Evolutionary conservation across 2,329 filamentous ascomycete species (phyloP).

Genomic region (Epichloe elymi): DNA sequence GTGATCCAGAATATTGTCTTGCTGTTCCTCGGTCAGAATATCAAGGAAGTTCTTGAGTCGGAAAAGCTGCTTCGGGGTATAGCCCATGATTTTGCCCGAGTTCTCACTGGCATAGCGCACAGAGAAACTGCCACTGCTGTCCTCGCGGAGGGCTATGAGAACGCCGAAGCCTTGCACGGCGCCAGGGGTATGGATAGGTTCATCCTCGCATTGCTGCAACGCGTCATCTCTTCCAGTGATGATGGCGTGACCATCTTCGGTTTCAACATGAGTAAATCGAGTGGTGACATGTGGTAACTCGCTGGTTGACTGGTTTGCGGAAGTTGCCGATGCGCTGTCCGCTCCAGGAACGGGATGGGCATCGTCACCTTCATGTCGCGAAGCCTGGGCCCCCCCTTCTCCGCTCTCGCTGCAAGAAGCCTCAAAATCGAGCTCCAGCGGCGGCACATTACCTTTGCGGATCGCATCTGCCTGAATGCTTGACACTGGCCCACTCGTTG

Average conservation of each 20-base stretch:
- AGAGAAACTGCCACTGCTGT: conserved; percentile 50
- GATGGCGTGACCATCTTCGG: conserved; percentile 66
- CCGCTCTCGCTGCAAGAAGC: conserved; percentile 21
- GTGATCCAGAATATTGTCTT: conserved; percentile 73
- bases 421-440: conserved; percentile 21
- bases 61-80: conserved; percentile 65
- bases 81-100: conserved; percentile 59
- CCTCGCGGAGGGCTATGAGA: conserved; percentile 60
- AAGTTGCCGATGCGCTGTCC: conserved; percentile 10
- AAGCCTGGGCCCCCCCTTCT: conserved; percentile 4
- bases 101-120: conserved; percentile 76
- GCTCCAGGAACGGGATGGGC: background rate
- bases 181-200: conserved; percentile 79
- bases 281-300: conserved; percentile 46
- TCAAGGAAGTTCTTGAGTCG: conserved; percentile 64
- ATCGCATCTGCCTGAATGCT: conserved; percentile 32
- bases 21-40: conserved; percentile 70
- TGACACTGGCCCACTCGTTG: conserved; percentile 25
- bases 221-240: conserved; percentile 66
- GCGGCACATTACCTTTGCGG: conserved; percentile 21
- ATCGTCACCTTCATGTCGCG: background rate
- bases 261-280: conserved; percentile 67
- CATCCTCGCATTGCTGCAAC: conserved; percentile 75
- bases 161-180: conserved; percentile 71
- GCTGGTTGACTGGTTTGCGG: conserved; percentile 11